phyloP scores from a whole-genome alignment of 352 stramenopile species.

The Aphanomyces euteiches region DNA sequence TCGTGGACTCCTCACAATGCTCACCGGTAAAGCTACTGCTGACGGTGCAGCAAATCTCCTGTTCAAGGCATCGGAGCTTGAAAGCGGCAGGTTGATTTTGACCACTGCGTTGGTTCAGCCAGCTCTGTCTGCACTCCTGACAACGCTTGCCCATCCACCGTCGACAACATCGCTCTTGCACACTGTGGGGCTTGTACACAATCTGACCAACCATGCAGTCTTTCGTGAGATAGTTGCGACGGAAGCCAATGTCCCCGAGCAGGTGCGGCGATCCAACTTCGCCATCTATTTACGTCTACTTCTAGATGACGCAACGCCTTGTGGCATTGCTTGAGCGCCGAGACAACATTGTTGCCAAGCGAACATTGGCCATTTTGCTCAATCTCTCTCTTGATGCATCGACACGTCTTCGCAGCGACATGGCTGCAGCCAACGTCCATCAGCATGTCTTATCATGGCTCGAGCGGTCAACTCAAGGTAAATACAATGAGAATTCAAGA shows the following conservation, averaged over 20 bases:
- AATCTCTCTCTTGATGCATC: slow-evolving; percentile 54
- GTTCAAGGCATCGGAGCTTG: slow-evolving; percentile 37
- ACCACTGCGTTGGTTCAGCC: slow-evolving; percentile 23
- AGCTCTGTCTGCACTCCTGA: not conserved
- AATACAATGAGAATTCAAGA: no score
- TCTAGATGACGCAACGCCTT: slow-evolving; percentile 19
- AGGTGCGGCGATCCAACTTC: slow-evolving; percentile 29
- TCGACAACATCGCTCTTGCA: slow-evolving; percentile 33
- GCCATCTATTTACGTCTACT: slow-evolving; percentile 29
- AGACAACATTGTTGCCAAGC: slow-evolving; percentile 34
- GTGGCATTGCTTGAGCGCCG: not conserved
- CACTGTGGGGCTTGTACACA: slow-evolving; percentile 52
- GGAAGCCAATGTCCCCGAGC: slow-evolving; percentile 17
- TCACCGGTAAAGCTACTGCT: slow-evolving; percentile 27
- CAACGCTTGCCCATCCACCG: not conserved
- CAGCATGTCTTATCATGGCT: slow-evolving; percentile 24
- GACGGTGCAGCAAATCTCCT: slow-evolving; percentile 43
- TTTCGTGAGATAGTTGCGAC: slow-evolving; percentile 33
- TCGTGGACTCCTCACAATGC: slow-evolving; percentile 31
- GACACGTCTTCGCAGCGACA: slow-evolving; percentile 38
- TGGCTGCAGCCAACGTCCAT: slow-evolving; percentile 35
- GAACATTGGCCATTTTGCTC: slow-evolving; percentile 52
- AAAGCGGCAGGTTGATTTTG: not conserved
- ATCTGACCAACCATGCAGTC: slow-evolving; percentile 46
- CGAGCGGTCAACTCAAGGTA: slow-evolving; percentile 25